Evolutionary conservation across 345 rosid genomes (phyloP).

Genomic region (Eucalyptus pauciflora): DNA sequence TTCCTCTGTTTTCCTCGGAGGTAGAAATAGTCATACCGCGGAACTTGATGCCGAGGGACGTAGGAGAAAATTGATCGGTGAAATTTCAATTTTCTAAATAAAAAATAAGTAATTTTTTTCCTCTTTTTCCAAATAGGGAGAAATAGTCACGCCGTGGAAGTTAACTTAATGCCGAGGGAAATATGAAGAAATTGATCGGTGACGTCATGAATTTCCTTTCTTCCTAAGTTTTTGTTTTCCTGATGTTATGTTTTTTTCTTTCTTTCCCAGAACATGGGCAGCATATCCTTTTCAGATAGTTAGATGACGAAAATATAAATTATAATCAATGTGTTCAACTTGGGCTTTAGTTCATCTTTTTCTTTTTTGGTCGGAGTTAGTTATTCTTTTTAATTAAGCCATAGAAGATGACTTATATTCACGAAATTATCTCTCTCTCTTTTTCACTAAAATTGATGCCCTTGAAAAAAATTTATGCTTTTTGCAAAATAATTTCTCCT

Average conservation of each 20-base stretch:
- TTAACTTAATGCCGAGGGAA: background rate
- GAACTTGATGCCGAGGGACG: background rate
- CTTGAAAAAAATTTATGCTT: background rate
- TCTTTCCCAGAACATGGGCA: background rate
- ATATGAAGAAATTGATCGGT: background rate
- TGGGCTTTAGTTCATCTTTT: background rate
- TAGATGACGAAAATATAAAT: background rate
- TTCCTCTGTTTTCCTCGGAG: too few species aligned
- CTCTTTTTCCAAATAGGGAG: background rate
- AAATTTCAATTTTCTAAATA: background rate
- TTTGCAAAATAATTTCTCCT: background rate
- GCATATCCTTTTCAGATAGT: background rate
- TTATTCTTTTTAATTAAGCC: background rate
- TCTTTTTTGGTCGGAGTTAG: background rate
- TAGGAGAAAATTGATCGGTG: background rate
- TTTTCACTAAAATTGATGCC: background rate
- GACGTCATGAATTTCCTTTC: background rate
- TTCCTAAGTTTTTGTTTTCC: background rate
- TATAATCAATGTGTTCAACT: background rate
- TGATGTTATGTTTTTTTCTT: background rate
- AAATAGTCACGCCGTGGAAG: background rate
- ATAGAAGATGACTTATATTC: background rate
- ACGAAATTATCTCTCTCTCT: too few species aligned
- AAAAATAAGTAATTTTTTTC: background rate
- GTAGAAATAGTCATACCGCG: background rate